phyloP scores from a whole-genome alignment of 768 basidiomycete species.

The Leucosporidium yakuticum region DNA sequence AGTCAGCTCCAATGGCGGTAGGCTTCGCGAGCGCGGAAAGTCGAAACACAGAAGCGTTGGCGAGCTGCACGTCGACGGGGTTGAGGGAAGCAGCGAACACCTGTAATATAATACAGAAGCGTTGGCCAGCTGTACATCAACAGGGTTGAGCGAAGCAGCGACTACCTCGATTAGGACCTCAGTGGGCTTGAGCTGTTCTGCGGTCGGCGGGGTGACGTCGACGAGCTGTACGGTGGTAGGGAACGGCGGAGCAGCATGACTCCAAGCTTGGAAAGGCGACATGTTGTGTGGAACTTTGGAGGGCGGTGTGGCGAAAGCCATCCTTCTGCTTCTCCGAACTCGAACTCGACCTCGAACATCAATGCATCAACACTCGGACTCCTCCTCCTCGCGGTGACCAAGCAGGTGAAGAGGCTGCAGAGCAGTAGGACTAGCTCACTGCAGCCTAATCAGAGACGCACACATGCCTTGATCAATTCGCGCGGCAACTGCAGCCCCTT shows the following conservation, averaged over 20 bases:
- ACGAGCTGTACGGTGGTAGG: constrained; percentile 10
- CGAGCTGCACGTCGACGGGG: constrained; percentile 7
- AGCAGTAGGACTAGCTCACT: too few species aligned
- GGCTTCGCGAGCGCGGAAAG: constrained; percentile 44
- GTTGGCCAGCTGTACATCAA: constrained; percentile 21
- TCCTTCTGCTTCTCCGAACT: too few species aligned
- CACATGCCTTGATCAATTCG: too few species aligned
- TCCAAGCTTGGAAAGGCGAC: constrained; percentile 18
- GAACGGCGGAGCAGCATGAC: constrained; percentile 16
- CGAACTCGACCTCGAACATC: too few species aligned
- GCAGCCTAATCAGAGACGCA: too few species aligned
- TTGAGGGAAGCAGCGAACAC: not conserved
- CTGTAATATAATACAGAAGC: not conserved
- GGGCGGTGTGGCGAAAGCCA: too few species aligned
- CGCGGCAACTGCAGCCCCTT: too few species aligned
- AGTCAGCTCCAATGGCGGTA: constrained; percentile 50
- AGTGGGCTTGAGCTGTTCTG: not conserved
- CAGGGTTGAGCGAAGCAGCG: constrained; percentile 23
- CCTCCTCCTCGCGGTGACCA: too few species aligned
- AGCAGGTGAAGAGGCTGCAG: too few species aligned
- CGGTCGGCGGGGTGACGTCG: not conserved
- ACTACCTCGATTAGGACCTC: constrained; percentile 21
- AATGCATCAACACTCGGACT: too few species aligned
- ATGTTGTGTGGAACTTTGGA: not conserved
- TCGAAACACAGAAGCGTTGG: constrained; percentile 9